phyloP scores from a whole-genome alignment of 306 rosid species.

The Lotus japonicus region DNA sequence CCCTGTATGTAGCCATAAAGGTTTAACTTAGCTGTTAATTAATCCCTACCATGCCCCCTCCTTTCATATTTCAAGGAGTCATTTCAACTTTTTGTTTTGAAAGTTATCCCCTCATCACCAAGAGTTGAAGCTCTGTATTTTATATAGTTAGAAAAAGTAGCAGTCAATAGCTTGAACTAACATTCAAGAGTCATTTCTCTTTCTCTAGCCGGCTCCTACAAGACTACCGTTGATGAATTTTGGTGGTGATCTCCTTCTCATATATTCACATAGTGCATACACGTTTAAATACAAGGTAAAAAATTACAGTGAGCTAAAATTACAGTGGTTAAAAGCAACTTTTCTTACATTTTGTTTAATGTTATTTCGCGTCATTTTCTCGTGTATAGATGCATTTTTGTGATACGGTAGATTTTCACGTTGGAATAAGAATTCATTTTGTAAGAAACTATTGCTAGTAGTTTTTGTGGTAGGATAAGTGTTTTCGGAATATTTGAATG shows the following conservation, averaged over 20 bases:
- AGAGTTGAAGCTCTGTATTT: conserved; percentile 15
- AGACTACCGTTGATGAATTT: neutral
- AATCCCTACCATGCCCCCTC: conserved; percentile 8
- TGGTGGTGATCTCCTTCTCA: conserved; percentile 49
- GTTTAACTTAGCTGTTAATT: conserved; percentile 18
- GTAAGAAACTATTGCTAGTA: no score
- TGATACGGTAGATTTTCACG: no score
- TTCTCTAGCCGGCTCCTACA: conserved; percentile 16
- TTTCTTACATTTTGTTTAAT: no score
- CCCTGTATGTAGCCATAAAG: neutral
- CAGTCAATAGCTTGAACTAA: conserved; percentile 25
- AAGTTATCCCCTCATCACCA: conserved; percentile 18
- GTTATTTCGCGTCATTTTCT: no score
- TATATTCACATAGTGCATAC: conserved; percentile 20
- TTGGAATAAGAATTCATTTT: no score
- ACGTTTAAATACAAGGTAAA: no score
- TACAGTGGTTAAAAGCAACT: no score
- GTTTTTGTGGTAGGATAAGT: no score
- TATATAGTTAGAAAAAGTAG: neutral
- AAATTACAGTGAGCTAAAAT: no score
- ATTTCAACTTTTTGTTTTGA: conserved; percentile 6
- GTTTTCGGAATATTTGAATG: no score
- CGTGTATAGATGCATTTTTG: no score
- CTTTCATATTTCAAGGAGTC: conserved; percentile 13
- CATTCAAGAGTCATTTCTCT: conserved; percentile 25